Evolutionary conservation across 495 filamentous ascomycete genomes (phyloP).

Genomic region (Neurospora terricola): DNA sequence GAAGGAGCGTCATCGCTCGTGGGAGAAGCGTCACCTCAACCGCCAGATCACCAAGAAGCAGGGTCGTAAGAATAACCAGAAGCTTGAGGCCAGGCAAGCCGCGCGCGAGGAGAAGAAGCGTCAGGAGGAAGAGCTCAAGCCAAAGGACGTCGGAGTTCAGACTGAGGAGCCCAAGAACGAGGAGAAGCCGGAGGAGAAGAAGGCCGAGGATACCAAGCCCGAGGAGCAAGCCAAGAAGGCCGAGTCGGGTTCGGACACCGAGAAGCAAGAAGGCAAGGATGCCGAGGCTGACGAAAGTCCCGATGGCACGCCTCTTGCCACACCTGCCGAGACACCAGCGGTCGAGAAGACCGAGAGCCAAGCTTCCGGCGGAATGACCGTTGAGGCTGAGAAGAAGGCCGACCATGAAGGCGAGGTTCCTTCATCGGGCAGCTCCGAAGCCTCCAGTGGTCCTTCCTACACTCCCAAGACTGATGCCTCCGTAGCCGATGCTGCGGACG

Average conservation of each 20-base stretch:
- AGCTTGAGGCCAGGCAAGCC: slow-evolving; percentile 23
- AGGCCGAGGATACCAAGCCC: slow-evolving; percentile 21
- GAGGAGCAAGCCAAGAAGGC: slow-evolving; percentile 8
- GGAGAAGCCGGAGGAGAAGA: slow-evolving; percentile 15
- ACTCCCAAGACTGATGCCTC: slow-evolving; percentile 24
- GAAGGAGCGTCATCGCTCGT: slow-evolving; percentile 32
- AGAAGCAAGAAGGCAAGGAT: background rate
- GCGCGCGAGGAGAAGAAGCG: slow-evolving; percentile 28
- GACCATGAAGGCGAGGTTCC: background rate
- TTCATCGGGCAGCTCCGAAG: slow-evolving; percentile 12
- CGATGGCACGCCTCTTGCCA: slow-evolving; percentile 16
- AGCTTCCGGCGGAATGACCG: background rate
- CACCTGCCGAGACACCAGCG: slow-evolving; percentile 15
- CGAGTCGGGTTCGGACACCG: background rate
- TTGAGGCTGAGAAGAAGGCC: slow-evolving; percentile 3
- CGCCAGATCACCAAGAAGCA: slow-evolving; percentile 34
- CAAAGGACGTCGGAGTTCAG: slow-evolving; percentile 31
- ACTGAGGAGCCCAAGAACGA: slow-evolving; percentile 22
- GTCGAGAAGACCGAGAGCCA: slow-evolving; percentile 18
- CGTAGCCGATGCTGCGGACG: slow-evolving; percentile 7
- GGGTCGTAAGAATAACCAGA: slow-evolving; percentile 35
- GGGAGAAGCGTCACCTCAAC: slow-evolving; percentile 41
- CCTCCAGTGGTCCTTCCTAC: slow-evolving; percentile 14
- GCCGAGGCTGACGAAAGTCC: slow-evolving; percentile 11
- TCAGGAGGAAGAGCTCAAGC: slow-evolving; percentile 30